These are phyloP conservation scores for Fusarium chuoi DNA, from an alignment of 2,329 filamentous ascomycete species.

Conservation along the genomic window DNA sequence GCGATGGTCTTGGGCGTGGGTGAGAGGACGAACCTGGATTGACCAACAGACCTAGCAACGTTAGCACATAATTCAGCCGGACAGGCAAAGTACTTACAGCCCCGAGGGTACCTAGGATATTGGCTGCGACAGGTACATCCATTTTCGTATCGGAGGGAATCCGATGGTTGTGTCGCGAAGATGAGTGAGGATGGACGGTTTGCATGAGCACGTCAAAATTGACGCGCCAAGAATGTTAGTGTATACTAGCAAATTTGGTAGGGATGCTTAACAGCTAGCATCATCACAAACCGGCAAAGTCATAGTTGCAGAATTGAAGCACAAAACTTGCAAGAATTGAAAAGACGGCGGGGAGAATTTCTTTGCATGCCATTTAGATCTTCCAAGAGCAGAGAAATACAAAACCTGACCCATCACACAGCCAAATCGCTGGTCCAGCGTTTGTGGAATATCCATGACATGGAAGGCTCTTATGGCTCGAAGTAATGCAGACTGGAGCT, in stretches of 20 bases:
- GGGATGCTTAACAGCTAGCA: conserved; percentile 3
- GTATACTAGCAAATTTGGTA: neutral
- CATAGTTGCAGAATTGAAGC: neutral
- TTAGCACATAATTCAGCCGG: neutral
- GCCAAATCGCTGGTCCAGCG: too few species aligned
- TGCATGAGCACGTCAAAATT: neutral
- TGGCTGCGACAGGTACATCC: conserved; percentile 65
- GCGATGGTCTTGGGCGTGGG: neutral
- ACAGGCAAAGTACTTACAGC: conserved; percentile 53
- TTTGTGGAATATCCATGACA: too few species aligned
- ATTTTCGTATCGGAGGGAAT: conserved; percentile 47
- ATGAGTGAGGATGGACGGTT: neutral
- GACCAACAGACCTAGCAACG: conserved; percentile 67
- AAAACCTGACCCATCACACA: too few species aligned
- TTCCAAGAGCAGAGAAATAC: too few species aligned
- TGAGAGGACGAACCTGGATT: conserved; percentile 60
- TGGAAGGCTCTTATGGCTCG: too few species aligned
- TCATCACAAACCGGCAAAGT: neutral
- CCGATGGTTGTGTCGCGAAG: neutral
- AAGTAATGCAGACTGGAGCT: too few species aligned
- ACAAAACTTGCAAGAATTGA: too few species aligned
- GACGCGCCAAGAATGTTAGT: conserved; percentile 18
- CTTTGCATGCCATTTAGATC: too few species aligned
- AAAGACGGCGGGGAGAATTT: too few species aligned
- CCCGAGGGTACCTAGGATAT: conserved; percentile 68